Conservation (phyloP, 2,329 filamentous ascomycete genomes). For the Nothopassalora personata region DNA sequence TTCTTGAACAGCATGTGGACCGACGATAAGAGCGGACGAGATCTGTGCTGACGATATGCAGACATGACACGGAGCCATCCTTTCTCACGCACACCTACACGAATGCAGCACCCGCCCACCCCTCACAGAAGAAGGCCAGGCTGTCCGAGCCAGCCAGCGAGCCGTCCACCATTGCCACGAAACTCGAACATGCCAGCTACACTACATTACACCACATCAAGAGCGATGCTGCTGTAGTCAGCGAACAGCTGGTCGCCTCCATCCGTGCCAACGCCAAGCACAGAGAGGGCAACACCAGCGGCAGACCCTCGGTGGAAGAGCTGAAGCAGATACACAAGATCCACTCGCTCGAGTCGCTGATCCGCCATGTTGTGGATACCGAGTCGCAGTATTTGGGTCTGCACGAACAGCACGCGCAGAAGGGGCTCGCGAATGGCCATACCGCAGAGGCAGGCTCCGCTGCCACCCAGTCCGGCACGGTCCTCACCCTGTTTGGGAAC, state of each 20-base stretch:
- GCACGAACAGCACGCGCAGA: conserved; percentile 10
- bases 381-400: conserved; percentile 20
- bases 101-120: conserved; percentile 33
- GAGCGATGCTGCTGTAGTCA: conserved; percentile 39
- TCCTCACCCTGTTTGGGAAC: conserved; percentile 72
- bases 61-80: conserved; percentile 41
- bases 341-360: conserved; percentile 25
- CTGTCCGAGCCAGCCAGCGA: conserved; percentile 31
- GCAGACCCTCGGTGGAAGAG: conserved; percentile 34
- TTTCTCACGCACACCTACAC: conserved; percentile 39
- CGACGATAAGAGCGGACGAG: neutral
- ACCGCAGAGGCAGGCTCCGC: neutral
- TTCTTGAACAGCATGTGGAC: conserved; percentile 38
- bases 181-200: conserved; percentile 38
- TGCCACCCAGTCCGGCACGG: conserved; percentile 46
- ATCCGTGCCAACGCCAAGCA: conserved; percentile 27
- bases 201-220: conserved; percentile 38
- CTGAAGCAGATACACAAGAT: conserved; percentile 32
- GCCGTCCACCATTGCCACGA: conserved; percentile 35
- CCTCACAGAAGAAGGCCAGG: conserved; percentile 43
- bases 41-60: conserved; percentile 15
- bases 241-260: conserved; percentile 35
- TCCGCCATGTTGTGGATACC: conserved; percentile 27
- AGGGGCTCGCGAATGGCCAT: conserved; percentile 17
- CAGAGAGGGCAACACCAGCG: conserved; percentile 11